Evolutionary conservation across 1,284 basidiomycete species (phyloP).

Genomic region (Trametes pubescens): DNA sequence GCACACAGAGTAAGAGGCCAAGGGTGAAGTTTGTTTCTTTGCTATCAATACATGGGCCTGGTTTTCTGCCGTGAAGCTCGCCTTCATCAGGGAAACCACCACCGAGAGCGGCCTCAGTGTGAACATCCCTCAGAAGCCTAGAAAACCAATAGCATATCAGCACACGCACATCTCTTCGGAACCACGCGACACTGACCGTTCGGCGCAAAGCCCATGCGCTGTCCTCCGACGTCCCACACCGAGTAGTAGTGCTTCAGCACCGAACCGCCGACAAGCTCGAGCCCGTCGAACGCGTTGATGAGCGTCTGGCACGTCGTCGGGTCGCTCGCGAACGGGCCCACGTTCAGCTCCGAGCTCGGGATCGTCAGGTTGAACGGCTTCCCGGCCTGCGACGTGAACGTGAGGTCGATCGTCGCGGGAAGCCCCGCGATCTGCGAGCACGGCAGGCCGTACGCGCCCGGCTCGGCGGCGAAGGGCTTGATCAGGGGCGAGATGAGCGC

Average conservation of each 20-base stretch:
- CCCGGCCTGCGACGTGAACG: conserved; percentile 57
- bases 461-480: conserved; percentile 54
- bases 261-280: conserved; percentile 59
- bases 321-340: conserved; percentile 60
- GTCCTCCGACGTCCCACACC: conserved; percentile 59
- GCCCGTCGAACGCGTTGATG: conserved; percentile 61
- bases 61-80: too few relatives aligned
- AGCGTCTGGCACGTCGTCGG: conserved; percentile 59
- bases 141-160: background rate
- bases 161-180: background rate
- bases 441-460: conserved; percentile 64
- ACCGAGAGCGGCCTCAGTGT: background rate
- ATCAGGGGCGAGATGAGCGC: conserved; percentile 64
- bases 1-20: too few relatives aligned
- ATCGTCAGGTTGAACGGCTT: conserved; percentile 61
- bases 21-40: too few relatives aligned
- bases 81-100: too few relatives aligned
- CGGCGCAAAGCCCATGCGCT: conserved; percentile 59
- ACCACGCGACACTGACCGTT: conserved; percentile 36
- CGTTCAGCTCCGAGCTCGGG: conserved; percentile 61
- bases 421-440: conserved; percentile 55
- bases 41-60: too few relatives aligned
- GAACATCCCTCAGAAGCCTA: conserved; percentile 7
- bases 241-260: conserved; percentile 66
- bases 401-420: conserved; percentile 58